Percentiles rank a stretch among this genome's conserved stretches.
Evolutionary conservation across 2,329 filamentous ascomycete genomes (phyloP).

Genomic region (Colletotrichum eremochloae): DNA sequence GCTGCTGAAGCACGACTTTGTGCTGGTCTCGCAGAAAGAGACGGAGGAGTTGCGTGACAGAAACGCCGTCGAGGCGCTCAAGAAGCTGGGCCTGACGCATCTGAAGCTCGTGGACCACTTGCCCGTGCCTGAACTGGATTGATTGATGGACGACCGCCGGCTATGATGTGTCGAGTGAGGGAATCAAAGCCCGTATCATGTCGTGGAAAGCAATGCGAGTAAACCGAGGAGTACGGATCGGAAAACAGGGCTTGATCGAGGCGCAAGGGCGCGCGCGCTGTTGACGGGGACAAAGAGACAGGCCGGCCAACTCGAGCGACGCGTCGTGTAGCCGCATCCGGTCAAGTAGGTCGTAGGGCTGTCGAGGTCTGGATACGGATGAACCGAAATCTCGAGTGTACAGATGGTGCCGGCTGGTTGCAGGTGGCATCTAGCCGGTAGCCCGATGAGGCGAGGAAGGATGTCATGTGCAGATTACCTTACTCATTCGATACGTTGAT

Average conservation of each 20-base stretch:
- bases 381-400: neutral
- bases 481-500: neutral
- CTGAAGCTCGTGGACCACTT: constrained; percentile 83
- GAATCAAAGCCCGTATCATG: neutral
- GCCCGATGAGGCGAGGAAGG: neutral
- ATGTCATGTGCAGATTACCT: neutral
- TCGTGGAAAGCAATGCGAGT: neutral
- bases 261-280: neutral
- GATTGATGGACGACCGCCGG: neutral
- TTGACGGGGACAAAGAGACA: neutral
- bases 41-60: constrained; percentile 74
- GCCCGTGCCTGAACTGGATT: constrained; percentile 77
- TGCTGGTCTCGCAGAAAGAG: constrained; percentile 79
- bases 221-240: neutral
- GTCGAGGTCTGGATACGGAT: constrained; percentile 11
- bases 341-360: constrained; percentile 22
- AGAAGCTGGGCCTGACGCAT: constrained; percentile 70
- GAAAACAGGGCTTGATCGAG: neutral
- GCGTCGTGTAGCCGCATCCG: constrained; percentile 18
- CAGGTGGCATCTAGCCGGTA: neutral
- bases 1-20: constrained; percentile 80
- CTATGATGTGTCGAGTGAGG: neutral
- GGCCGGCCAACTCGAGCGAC: constrained; percentile 9
- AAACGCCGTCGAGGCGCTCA: constrained; percentile 74
- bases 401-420: constrained; percentile 2